Evolutionary conservation across 116 monocot species (phyloP), one percentile per base, ranked within the genome.

Genomic region (Papilionanthe hybrid): DNA sequence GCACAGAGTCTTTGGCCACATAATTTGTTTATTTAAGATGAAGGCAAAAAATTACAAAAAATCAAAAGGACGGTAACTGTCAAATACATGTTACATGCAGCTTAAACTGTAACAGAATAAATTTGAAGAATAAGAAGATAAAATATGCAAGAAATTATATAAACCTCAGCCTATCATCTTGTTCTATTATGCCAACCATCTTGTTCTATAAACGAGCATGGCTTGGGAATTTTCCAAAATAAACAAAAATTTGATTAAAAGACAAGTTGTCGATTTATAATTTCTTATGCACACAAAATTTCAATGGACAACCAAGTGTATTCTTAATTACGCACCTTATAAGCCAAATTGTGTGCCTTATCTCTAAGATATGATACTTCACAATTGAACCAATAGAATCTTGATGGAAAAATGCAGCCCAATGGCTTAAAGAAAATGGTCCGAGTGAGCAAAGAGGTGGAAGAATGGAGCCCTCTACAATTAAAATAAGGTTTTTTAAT

Each of bases 321-420:
- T 41, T 15, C 37, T 17, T 27, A 82, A 25, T 67, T 29, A 80
- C 75, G 80, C 82, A 92, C 90, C 86, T 84, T 75, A 75, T 49
- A 63, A 79, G 63, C 23, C 45, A 66, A 20, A n/a, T 19, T 45
- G 47, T 29, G 42, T 42, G 44, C 23, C n/a, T 75, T 79, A 45
- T 83, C 79, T 84, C 67, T 75, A 15, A 85, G 9, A 75, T 69
- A 53, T 84, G 75, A 45, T 60, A 79, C 49, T 91, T 82, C 23
- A 93, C 47, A 82, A 75, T 78, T 57, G 89, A 84, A 74, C 95
- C 89, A 58, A 95, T 72, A 71, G 95, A 95, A 37, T 87, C 90
- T 90, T 95, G 95, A 85, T 95, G 95, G 44, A 95, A 95, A 79
- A 84, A 95, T 48, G 93, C 88, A 86, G 91, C 90, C 93, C 91